Percentiles rank a stretch among this genome's conserved stretches.
Evolutionary conservation across 306 rosid species (phyloP).

Genomic region (Castanea crenata): DNA sequence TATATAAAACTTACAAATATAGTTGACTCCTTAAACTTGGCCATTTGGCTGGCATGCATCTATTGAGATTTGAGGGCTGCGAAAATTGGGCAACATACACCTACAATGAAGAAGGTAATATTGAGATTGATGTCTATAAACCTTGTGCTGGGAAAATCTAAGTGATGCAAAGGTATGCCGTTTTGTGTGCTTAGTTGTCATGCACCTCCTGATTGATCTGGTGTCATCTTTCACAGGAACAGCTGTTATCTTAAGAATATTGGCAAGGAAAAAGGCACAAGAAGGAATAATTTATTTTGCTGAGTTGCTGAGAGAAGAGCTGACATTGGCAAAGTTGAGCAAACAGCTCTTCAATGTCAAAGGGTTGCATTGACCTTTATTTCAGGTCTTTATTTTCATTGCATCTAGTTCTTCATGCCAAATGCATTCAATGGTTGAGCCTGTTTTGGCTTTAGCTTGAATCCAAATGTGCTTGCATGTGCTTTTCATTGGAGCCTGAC

Average conservation of each 20-base stretch:
- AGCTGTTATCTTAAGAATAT: neutral
- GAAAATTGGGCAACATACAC: too few relatives aligned
- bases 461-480: too few relatives aligned
- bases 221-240: neutral
- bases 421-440: too few relatives aligned
- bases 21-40: too few relatives aligned
- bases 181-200: neutral
- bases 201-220: neutral
- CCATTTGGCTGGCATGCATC: too few relatives aligned
- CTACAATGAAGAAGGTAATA: neutral
- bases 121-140: neutral
- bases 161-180: neutral
- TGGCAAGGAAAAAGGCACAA: neutral
- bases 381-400: too few relatives aligned
- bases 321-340: neutral
- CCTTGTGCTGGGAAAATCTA: neutral
- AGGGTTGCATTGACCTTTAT: neutral
- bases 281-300: neutral
- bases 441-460: too few relatives aligned
- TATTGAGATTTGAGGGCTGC: too few relatives aligned
- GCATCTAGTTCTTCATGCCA: too few relatives aligned
- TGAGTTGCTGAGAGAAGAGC: neutral
- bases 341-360: neutral
- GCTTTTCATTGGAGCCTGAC: too few relatives aligned
- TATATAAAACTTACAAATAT: too few relatives aligned